Conservation (phyloP, 495 filamentous ascomycete species). For the Talaromyces trachyspermus region DNA sequence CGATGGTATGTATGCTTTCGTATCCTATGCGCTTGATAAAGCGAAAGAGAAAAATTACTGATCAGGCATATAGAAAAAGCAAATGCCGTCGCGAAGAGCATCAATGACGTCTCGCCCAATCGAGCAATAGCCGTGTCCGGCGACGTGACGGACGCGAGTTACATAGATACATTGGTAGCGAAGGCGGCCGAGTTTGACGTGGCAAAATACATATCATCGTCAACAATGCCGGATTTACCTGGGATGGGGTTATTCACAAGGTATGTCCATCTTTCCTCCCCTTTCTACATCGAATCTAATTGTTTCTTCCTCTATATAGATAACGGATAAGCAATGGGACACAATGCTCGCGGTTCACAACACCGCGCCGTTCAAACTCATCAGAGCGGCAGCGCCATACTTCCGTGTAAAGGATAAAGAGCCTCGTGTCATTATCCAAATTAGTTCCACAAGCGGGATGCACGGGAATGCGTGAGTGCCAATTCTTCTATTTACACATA, state of each 20-base stretch:
- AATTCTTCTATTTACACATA: background rate
- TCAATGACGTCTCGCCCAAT: slow-evolving; percentile 54
- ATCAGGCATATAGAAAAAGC: slow-evolving; percentile 47
- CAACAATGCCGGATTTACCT: slow-evolving; percentile 84
- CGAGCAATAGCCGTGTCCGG: slow-evolving; percentile 63
- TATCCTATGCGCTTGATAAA: background rate
- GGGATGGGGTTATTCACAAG: slow-evolving; percentile 89
- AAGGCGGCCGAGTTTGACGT: slow-evolving; percentile 68
- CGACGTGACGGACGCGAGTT: slow-evolving; percentile 60
- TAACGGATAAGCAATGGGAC: slow-evolving; percentile 86
- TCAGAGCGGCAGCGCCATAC: slow-evolving; percentile 71
- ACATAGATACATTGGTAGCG: slow-evolving; percentile 62
- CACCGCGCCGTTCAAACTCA: slow-evolving; percentile 74
- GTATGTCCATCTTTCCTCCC: slow-evolving; percentile 23
- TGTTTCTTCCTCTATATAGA: slow-evolving; percentile 34
- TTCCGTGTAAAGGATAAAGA: slow-evolving; percentile 82
- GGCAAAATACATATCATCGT: slow-evolving; percentile 86
- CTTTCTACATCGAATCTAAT: too few species aligned
- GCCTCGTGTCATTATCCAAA: slow-evolving; percentile 72
- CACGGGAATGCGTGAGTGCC: slow-evolving; percentile 66
- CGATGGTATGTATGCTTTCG: slow-evolving; percentile 37
- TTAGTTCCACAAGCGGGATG: slow-evolving; percentile 68
- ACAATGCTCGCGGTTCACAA: slow-evolving; percentile 75
- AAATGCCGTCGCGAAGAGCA: slow-evolving; percentile 50
- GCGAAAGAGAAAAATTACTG: background rate